A percentile compares a stretch with the other conserved stretches of the same genome.
phyloP scores from a whole-genome alignment of 1,284 basidiomycete genomes.

The Pseudozyma hubeiensis region DNA sequence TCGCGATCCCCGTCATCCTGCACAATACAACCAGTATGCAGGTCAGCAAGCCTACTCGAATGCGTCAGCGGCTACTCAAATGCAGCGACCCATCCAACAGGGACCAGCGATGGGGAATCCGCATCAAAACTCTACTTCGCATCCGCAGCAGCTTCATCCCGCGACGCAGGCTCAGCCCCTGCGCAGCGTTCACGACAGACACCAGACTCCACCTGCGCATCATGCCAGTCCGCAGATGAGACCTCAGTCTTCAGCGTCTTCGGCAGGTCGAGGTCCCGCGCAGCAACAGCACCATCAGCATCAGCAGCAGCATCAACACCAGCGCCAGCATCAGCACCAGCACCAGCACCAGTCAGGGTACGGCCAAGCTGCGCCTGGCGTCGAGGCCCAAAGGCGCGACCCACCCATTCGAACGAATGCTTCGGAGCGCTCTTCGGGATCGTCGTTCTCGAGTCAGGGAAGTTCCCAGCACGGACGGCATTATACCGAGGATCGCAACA shows the following conservation, averaged over 20 bases:
- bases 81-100: constrained; percentile 30
- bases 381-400: constrained; percentile 29
- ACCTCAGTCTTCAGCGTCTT: constrained; percentile 23
- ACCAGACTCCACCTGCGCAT: constrained; percentile 6
- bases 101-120: constrained; percentile 13
- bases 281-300: constrained; percentile 14
- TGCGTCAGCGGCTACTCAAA: constrained; percentile 17
- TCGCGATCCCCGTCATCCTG: constrained; percentile 42
- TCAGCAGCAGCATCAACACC: constrained; percentile 7
- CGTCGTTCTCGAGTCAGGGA: constrained; percentile 52
- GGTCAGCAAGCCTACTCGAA: constrained; percentile 21
- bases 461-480: constrained; percentile 28
- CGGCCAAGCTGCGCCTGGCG: background rate
- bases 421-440: constrained; percentile 60
- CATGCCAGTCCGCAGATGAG: constrained; percentile 14
- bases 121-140: constrained; percentile 31
- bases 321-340: background rate
- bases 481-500: constrained; percentile 34
- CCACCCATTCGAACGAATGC: constrained; percentile 30
- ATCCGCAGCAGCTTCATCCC: constrained; percentile 38
- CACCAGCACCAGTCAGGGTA: background rate
- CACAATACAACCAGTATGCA: constrained; percentile 17
- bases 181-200: constrained; percentile 24
- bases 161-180: constrained; percentile 14
- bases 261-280: constrained; percentile 10